Percentiles rank a stretch among this genome's conserved stretches.
Evolutionary conservation across 176 grass and related monocot species (phyloP).

Genomic region (Elaeis guineensis): DNA sequence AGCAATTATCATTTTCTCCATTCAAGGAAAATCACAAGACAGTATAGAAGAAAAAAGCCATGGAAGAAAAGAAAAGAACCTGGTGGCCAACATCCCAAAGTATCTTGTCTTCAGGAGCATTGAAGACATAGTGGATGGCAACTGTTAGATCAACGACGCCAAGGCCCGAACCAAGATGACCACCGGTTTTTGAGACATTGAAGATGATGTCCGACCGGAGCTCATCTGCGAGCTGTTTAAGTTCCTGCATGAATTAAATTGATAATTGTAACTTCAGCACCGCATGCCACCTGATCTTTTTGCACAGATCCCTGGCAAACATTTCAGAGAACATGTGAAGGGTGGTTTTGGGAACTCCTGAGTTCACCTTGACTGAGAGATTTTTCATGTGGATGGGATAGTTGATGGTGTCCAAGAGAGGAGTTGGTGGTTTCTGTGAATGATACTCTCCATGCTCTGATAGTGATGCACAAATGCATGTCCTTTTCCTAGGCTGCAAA

Average conservation of each 20-base stretch:
- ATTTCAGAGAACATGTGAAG: constrained; percentile 30
- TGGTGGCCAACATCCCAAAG: constrained; percentile 99
- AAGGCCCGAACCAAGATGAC: constrained; percentile 90
- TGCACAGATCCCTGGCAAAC: not conserved
- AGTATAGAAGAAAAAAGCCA: not conserved
- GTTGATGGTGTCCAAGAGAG: constrained; percentile 88
- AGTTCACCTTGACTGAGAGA: constrained; percentile 54
- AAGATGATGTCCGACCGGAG: constrained; percentile 96
- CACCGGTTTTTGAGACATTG: constrained; percentile 92
- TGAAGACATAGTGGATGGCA: constrained; percentile 91
- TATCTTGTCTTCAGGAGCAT: constrained; percentile 75
- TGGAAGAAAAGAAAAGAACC: constrained; percentile 34
- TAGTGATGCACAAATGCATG: constrained; percentile 42
- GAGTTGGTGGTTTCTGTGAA: constrained; percentile 80
- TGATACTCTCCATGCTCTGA: constrained; percentile 72
- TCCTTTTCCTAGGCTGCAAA: constrained; percentile 36
- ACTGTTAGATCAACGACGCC: constrained; percentile 93
- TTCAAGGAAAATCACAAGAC: not conserved
- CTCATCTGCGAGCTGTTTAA: constrained; percentile 86
- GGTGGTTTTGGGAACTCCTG: no score
- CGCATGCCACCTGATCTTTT: not conserved
- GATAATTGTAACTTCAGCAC: not conserved
- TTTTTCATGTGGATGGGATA: constrained; percentile 98
- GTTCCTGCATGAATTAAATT: constrained; percentile 33
- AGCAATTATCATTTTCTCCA: no score